Evolutionary conservation across 192 early-diverging fungal genomes (phyloP).

Genomic region (Dimargaris xerosporica): DNA sequence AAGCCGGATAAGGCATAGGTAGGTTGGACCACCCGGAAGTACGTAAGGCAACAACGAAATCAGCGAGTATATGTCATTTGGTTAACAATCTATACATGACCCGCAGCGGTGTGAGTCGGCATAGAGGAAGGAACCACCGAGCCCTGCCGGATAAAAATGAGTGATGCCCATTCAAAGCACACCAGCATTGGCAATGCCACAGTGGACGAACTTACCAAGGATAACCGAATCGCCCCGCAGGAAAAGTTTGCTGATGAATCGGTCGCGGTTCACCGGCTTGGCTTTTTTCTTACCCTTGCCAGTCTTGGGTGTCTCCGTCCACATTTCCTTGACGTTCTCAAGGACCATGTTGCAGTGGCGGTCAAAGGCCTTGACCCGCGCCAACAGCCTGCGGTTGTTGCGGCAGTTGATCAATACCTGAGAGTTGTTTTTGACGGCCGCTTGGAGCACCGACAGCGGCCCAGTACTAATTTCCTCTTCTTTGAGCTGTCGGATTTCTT

Average conservation of each 20-base stretch:
- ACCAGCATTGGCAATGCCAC: too few species aligned
- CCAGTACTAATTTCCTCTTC: constrained; percentile 94
- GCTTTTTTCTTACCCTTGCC: constrained; percentile 87
- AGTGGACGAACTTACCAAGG: constrained; percentile 60
- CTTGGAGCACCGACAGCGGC: constrained; percentile 85
- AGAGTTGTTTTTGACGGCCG: constrained; percentile 88
- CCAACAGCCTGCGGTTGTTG: constrained; percentile 97
- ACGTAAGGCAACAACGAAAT: too few species aligned
- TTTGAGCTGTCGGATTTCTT: constrained; percentile 78
- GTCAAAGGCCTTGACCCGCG: constrained; percentile 97
- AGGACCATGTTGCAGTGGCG: constrained; percentile 99
- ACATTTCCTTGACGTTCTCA: constrained; percentile 99
- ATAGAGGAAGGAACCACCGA: too few species aligned
- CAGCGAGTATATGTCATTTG: too few species aligned
- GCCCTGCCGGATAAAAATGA: too few species aligned
- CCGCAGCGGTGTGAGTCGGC: too few species aligned
- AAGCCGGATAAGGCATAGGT: too few species aligned
- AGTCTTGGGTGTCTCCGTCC: constrained; percentile 83
- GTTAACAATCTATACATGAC: too few species aligned
- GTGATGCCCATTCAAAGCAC: too few species aligned
- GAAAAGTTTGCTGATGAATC: constrained; percentile 97
- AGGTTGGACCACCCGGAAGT: too few species aligned
- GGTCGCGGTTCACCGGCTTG: constrained; percentile 92
- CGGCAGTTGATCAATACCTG: constrained; percentile 93
- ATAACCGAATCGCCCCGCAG: constrained; percentile 92